Evolutionary conservation across 768 basidiomycete species (phyloP).

Genomic region (Gautieria morchelliformis): DNA sequence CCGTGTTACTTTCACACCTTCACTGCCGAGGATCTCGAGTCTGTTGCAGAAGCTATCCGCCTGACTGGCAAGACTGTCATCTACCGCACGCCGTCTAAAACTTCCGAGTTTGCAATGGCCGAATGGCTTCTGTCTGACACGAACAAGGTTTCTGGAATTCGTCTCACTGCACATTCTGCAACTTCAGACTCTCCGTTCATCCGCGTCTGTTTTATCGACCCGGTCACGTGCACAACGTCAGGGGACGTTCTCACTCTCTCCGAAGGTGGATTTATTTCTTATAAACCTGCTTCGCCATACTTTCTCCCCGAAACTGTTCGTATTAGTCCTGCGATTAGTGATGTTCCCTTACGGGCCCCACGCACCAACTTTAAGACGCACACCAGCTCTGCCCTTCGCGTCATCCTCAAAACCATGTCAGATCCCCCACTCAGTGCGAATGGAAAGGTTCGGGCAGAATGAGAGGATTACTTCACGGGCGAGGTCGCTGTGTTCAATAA

Average conservation of each 20-base stretch:
- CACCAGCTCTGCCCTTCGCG: slow-evolving; percentile 21
- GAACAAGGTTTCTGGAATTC: slow-evolving; percentile 27
- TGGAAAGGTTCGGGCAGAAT: slow-evolving; percentile 16
- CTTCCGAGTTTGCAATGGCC: slow-evolving; percentile 29
- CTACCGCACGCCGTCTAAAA: slow-evolving; percentile 24
- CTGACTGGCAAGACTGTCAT: slow-evolving; percentile 27
- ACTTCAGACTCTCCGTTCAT: slow-evolving; percentile 28
- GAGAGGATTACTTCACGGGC: slow-evolving; percentile 25
- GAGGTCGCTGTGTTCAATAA: slow-evolving; percentile 31
- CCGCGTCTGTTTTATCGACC: slow-evolving; percentile 28
- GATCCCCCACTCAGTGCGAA: slow-evolving; percentile 30
- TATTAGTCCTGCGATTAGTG: slow-evolving; percentile 24
- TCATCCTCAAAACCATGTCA: slow-evolving; percentile 26
- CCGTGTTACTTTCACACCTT: slow-evolving; percentile 31
- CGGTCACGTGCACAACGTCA: slow-evolving; percentile 25
- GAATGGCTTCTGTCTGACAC: slow-evolving; percentile 31
- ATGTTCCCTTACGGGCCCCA: slow-evolving; percentile 20
- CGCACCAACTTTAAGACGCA: slow-evolving; percentile 32
- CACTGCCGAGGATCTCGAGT: slow-evolving; percentile 25
- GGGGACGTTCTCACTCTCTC: slow-evolving; percentile 26
- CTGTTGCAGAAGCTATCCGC: slow-evolving; percentile 24
- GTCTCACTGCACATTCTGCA: slow-evolving; percentile 26
- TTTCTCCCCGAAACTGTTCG: slow-evolving; percentile 24
- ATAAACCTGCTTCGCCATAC: slow-evolving; percentile 24
- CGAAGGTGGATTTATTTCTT: slow-evolving; percentile 30